Evolutionary conservation across 139 green algal species (phyloP), one percentile per base, ranked within the genome.

Genomic region (Tetradesmus obliquus): DNA sequence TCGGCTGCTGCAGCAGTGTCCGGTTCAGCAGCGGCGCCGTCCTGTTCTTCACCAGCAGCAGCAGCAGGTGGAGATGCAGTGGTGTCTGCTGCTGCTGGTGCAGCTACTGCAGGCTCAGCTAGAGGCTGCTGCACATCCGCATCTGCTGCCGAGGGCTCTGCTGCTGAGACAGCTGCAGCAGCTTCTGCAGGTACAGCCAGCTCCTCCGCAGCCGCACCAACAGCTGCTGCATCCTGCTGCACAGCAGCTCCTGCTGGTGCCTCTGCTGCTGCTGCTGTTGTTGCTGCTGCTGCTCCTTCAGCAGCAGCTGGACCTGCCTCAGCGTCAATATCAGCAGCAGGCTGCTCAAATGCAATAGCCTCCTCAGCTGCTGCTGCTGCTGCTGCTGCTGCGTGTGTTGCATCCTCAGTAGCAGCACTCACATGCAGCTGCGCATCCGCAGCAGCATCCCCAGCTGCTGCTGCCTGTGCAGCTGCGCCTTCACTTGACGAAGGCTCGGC

Each of bases 81-180:
- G 24, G 54, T 3, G 9, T 7, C 19, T 55, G 3, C 54, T 74
- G 55, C 83, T 88, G 54, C 55, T 53, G 82, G 20, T 51, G 58
- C 24, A 81, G 5, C 84, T 88, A 58, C 58, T 88, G n/a, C 84
- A 80, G 58, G n/a, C 58, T 80, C n/a, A 55, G 12, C 55, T 66
- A 7, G 17, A 62, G 54, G 32, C 10, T 22, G 12, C 3, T 58
- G 7, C 60, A 13, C 54, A 54, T n/a, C 79, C 12, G 51, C 10
- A 9, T 6, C 51, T 86, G 53, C 53, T 24, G 10, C 81, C 51
- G 19, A 19, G 45, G 12, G 81, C 54, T 69, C 51, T 20, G 19
- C 81, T 32, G 53, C 51, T 10, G 82, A 19, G 66, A 17, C 66
- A 19, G 1, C 66, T 76, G 66, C 57, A 66, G 71, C 10, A 24